Conservation (phyloP, 768 basidiomycete species). For the Tylopilus cervinicoccineus region DNA sequence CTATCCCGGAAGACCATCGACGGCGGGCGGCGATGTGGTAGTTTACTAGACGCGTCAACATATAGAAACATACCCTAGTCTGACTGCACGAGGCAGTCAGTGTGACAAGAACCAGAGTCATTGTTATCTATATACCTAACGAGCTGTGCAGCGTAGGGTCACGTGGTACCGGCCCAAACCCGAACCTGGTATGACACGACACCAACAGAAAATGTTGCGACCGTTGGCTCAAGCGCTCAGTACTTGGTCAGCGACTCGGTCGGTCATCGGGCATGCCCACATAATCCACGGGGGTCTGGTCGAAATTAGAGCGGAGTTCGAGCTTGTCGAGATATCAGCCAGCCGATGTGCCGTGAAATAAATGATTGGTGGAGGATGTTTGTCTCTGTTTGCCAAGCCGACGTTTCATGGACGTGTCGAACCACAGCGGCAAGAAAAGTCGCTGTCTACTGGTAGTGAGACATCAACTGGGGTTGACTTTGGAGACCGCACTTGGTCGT, state of each 20-base stretch:
- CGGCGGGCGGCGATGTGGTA: background rate
- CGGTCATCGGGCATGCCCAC: no score
- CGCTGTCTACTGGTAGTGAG: background rate
- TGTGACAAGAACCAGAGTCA: slow-evolving; percentile 4
- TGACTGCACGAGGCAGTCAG: background rate
- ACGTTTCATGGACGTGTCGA: no score
- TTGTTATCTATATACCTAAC: background rate
- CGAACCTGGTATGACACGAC: no score
- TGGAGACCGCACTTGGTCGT: no score
- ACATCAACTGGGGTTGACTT: background rate
- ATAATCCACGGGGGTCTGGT: no score
- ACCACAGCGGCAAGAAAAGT: background rate
- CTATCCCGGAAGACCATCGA: background rate
- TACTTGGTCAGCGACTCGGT: no score
- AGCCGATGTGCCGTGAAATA: slow-evolving; percentile 2
- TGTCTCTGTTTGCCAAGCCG: background rate
- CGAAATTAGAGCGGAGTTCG: background rate
- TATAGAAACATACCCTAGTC: background rate
- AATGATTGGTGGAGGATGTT: background rate
- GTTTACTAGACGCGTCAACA: background rate
- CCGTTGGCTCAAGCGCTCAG: no score
- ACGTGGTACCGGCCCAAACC: no score
- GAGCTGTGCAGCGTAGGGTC: background rate
- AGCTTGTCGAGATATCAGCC: background rate
- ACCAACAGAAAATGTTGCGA: no score